These are phyloP conservation scores for Solanum chacoense DNA, from an alignment of 305 asterid species.

Conservation along the genomic window DNA sequence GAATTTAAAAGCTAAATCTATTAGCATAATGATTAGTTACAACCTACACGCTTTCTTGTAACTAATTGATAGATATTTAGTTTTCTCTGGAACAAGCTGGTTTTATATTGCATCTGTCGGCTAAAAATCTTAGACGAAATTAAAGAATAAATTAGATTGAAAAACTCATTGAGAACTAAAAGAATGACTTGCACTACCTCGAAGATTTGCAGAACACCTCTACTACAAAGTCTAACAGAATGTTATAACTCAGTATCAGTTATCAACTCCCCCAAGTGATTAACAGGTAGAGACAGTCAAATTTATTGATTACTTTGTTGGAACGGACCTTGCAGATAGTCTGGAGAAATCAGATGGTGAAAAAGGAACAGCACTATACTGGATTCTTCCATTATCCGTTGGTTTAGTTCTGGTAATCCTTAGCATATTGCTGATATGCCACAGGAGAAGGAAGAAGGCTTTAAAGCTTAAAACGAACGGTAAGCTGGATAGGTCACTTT, in stretches of 20 bases:
- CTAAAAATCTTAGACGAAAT: background rate
- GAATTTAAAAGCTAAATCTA: background rate
- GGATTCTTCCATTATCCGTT: background rate
- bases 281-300: background rate
- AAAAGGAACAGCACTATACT: background rate
- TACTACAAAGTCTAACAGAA: background rate
- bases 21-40: background rate
- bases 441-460: background rate
- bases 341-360: background rate
- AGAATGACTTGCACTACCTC: background rate
- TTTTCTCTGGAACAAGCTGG: no score
- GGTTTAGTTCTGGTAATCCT: conserved; percentile 3
- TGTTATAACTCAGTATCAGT: background rate
- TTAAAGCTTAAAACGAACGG: background rate
- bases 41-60: no score
- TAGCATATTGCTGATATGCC: background rate
- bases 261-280: background rate
- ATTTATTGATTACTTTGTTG: background rate
- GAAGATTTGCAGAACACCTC: background rate
- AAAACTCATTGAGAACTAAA: background rate
- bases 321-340: background rate
- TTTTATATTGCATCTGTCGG: background rate
- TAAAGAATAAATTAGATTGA: background rate
- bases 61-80: no score
- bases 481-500: background rate